Evolutionary conservation across 2,329 filamentous ascomycete genomes (phyloP).

Genomic region (Fusarium sarcochroum): DNA sequence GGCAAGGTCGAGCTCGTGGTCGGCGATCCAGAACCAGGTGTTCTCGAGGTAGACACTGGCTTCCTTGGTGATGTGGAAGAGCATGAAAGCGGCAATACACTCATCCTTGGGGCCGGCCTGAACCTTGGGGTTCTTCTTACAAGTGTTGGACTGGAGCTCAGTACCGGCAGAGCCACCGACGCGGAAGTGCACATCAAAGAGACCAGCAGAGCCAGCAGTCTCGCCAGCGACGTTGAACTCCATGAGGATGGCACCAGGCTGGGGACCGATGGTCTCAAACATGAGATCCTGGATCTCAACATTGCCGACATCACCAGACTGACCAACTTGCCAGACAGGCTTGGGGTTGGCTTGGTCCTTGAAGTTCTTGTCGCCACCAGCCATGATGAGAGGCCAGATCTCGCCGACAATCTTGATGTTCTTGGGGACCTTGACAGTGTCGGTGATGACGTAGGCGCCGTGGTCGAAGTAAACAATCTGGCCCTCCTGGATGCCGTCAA

Average conservation of each 20-base stretch:
- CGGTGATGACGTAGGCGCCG: slow-evolving; percentile 78
- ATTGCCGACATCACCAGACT: slow-evolving; percentile 79
- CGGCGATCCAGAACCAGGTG: slow-evolving; percentile 90
- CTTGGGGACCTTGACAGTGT: slow-evolving; percentile 80
- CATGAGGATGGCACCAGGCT: slow-evolving; percentile 90
- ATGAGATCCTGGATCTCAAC: slow-evolving; percentile 93
- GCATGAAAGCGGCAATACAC: slow-evolving; percentile 81
- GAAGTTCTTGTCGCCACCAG: slow-evolving; percentile 79
- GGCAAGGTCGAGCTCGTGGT: slow-evolving; percentile 85
- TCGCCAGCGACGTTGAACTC: slow-evolving; percentile 87
- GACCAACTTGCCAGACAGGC: slow-evolving; percentile 88
- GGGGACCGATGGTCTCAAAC: slow-evolving; percentile 85
- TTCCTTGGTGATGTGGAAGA: slow-evolving; percentile 74
- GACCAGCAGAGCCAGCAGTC: slow-evolving; percentile 77
- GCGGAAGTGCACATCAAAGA: slow-evolving; percentile 98
- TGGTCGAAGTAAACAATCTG: slow-evolving; percentile 82
- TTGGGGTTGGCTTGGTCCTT: slow-evolving; percentile 80
- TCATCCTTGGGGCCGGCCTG: slow-evolving; percentile 72
- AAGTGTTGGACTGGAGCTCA: slow-evolving; percentile 82
- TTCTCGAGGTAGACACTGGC: slow-evolving; percentile 87
- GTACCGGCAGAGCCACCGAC: slow-evolving; percentile 91
- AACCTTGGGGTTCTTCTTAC: slow-evolving; percentile 79
- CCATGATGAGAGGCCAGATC: slow-evolving; percentile 92
- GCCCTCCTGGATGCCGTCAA: slow-evolving; percentile 75
- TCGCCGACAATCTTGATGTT: slow-evolving; percentile 91